These are phyloP conservation scores for Pyrus bretschneideri DNA, from an alignment of 306 rosid genomes.

Conservation along the genomic window DNA sequence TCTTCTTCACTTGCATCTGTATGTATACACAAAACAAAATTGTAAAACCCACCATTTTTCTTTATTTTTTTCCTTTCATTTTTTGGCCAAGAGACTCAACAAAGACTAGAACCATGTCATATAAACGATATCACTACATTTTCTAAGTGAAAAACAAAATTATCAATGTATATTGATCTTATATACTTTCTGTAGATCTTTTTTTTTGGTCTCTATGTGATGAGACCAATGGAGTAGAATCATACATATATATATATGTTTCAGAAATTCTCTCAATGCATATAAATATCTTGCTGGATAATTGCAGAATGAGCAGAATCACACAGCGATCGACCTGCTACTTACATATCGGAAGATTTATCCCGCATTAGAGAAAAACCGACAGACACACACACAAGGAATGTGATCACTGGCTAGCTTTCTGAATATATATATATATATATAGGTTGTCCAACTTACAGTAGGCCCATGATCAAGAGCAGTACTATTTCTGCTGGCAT, in stretches of 20 bases:
- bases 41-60: neutral
- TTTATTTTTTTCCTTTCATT: neutral
- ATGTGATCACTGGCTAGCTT: neutral
- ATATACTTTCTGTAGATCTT: no score
- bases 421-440: neutral
- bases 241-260: neutral
- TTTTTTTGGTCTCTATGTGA: no score
- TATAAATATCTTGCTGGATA: neutral
- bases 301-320: neutral
- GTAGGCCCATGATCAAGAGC: neutral
- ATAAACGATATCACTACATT: neutral
- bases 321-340: neutral
- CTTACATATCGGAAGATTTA: no score
- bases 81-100: neutral
- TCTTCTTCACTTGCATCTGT: conserved; percentile 4
- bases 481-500: neutral
- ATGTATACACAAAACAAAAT: neutral
- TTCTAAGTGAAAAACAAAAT: no score
- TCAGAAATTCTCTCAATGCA: neutral
- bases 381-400: neutral
- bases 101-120: neutral
- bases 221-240: neutral
- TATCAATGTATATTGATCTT: no score
- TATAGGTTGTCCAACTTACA: neutral
- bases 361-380: no score